A percentile compares a stretch with the other conserved stretches of the same genome.
Conservation (phyloP, 2,329 filamentous ascomycete species). For the Arthroderma uncinatum region DNA sequence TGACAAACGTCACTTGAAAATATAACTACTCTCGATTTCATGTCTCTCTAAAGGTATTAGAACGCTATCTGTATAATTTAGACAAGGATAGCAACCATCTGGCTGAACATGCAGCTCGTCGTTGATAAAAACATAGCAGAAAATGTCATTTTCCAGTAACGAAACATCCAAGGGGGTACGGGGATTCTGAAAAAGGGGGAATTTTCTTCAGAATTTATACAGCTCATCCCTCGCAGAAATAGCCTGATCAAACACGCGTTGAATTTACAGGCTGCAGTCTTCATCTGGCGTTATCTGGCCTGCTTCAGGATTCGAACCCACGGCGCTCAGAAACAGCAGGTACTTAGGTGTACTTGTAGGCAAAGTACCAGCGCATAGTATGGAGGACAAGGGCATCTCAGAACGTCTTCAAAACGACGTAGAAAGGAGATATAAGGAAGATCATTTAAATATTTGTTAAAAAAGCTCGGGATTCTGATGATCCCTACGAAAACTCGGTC, state of each 20-base stretch:
- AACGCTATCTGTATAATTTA: too few species aligned
- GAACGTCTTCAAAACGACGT: neutral
- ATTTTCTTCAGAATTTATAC: too few species aligned
- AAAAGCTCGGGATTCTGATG: constrained; percentile 1
- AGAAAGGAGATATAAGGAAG: neutral
- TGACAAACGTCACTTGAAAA: neutral
- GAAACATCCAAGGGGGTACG: neutral
- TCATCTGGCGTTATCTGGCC: too few species aligned
- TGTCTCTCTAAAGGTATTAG: too few species aligned
- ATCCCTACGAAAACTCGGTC: constrained; percentile 3
- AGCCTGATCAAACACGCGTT: neutral
- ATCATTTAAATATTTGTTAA: neutral
- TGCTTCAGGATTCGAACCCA: neutral
- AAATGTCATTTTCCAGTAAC: neutral
- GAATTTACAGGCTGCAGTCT: neutral
- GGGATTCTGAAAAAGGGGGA: neutral
- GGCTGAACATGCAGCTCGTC: too few species aligned
- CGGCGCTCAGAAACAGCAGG: neutral
- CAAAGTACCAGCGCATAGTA: neutral
- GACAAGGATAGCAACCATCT: too few species aligned
- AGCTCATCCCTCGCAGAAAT: neutral
- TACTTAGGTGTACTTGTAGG: neutral
- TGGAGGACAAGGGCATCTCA: neutral
- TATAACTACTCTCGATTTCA: too few species aligned
- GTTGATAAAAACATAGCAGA: neutral